phyloP scores from a whole-genome alignment of 352 stramenopile genomes.

The Pythium pectinolyticum region DNA sequence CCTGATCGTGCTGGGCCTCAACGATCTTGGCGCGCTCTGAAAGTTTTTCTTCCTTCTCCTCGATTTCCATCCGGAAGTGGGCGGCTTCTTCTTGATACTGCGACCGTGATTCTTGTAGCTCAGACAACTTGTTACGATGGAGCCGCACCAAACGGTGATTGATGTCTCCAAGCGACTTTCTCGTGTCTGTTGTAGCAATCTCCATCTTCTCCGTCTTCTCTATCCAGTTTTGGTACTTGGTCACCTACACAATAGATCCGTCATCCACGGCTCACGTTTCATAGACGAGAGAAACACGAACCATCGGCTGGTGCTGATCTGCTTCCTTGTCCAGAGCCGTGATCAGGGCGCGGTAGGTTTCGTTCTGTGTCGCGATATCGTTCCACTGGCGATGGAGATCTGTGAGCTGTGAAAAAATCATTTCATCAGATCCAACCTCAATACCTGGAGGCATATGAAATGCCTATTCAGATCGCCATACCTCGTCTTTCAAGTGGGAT shows the following conservation, averaged over 20 bases:
- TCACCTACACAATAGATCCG: no score
- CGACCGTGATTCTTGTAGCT: neutral
- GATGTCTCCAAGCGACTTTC: neutral
- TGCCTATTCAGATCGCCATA: neutral
- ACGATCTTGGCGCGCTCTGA: neutral
- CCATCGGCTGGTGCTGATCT: slow-evolving; percentile 17
- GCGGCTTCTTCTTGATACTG: neutral
- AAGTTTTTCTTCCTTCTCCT: neutral
- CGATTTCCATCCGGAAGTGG: neutral
- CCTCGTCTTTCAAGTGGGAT: slow-evolving; percentile 20
- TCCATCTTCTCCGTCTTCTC: slow-evolving; percentile 16
- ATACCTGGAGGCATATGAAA: neutral
- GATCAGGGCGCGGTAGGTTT: slow-evolving; percentile 6
- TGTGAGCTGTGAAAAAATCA: slow-evolving; percentile 8
- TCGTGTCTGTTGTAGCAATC: neutral
- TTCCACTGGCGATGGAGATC: slow-evolving; percentile 13
- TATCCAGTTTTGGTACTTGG: slow-evolving; percentile 26
- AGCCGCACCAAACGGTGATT: slow-evolving; percentile 2
- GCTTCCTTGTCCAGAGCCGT: slow-evolving; percentile 13
- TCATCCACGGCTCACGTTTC: no score
- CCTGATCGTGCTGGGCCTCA: neutral
- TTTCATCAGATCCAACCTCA: neutral
- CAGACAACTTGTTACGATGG: neutral
- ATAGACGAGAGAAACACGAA: no score
- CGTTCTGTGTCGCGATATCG: neutral